Evolutionary conservation across 2,329 filamentous ascomycete species (phyloP).

Genomic region (Amphichorda felina): DNA sequence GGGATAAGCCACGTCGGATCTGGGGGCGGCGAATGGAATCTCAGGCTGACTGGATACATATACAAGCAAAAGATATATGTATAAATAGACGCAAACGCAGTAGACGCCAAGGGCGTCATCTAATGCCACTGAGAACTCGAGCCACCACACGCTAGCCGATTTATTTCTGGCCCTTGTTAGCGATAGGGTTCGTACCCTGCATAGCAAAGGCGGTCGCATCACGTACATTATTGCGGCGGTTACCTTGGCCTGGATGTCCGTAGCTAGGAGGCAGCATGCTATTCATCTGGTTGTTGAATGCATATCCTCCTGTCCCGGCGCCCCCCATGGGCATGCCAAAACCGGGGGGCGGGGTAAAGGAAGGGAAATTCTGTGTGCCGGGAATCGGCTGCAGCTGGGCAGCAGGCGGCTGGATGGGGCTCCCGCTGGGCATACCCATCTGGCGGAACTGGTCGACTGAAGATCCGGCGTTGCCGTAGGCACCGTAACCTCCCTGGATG

Average conservation of each 20-base stretch:
- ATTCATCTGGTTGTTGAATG: slow-evolving; percentile 30
- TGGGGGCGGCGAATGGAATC: no score
- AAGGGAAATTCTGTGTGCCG: slow-evolving; percentile 27
- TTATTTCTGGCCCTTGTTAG: no score
- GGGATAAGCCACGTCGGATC: no score
- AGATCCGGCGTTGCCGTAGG: slow-evolving; percentile 35
- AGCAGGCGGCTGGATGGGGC: slow-evolving; percentile 33
- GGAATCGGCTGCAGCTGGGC: slow-evolving; percentile 24
- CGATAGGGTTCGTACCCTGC: no score
- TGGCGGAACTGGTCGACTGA: slow-evolving; percentile 31
- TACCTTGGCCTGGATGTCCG: slow-evolving; percentile 43
- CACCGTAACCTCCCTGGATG: slow-evolving; percentile 43
- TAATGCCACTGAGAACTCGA: no score
- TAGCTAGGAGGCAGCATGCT: slow-evolving; percentile 31
- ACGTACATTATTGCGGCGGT: slow-evolving; percentile 40
- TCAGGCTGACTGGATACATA: no score
- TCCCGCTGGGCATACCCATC: slow-evolving; percentile 39
- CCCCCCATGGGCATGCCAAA: slow-evolving; percentile 35
- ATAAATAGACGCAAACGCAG: no score
- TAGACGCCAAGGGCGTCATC: no score
- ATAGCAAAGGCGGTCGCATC: no score
- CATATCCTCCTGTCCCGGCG: slow-evolving; percentile 18
- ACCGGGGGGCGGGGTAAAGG: slow-evolving; percentile 33
- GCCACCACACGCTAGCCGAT: no score
- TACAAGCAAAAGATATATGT: no score